A percentile compares a stretch with the other conserved stretches of the same genome.
phyloP scores from a whole-genome alignment of 352 stramenopile genomes.

The Phytophthora parvispora region DNA sequence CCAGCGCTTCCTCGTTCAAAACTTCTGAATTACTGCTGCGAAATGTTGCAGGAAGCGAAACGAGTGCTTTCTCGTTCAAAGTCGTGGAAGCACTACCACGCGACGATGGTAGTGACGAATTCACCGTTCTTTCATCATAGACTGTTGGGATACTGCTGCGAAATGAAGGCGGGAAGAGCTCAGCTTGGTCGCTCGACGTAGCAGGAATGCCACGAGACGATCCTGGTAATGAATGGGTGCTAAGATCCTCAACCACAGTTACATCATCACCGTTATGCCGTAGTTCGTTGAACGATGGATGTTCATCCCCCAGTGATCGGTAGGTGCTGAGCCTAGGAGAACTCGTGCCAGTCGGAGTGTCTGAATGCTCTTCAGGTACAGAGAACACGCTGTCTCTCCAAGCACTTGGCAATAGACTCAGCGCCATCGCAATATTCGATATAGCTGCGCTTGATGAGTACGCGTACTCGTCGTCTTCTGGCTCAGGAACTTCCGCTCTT shows the following conservation, averaged over 20 bases:
- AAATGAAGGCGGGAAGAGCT: not conserved
- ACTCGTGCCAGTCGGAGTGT: not conserved
- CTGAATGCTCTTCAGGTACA: not conserved
- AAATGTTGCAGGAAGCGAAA: not conserved
- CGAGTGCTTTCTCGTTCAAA: not conserved
- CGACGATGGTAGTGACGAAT: conserved; percentile 1
- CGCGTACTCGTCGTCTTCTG: conserved; percentile 31
- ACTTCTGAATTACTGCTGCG: not conserved
- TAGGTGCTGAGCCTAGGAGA: conserved; percentile 10
- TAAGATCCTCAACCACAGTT: not conserved
- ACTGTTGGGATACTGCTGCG: not conserved
- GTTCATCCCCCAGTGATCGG: conserved; percentile 9
- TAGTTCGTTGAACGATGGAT: not conserved
- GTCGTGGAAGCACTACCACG: not conserved
- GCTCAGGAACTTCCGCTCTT: not conserved
- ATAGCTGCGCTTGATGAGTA: conserved; percentile 32
- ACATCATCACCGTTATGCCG: not conserved
- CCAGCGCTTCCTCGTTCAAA: not conserved
- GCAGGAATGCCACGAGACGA: not conserved
- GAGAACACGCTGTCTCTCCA: conserved; percentile 11
- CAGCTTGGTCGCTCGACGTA: not conserved
- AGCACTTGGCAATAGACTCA: conserved; percentile 34
- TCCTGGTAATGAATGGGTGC: not conserved
- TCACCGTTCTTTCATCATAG: not conserved
- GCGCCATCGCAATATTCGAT: conserved; percentile 37